Evolutionary conservation across 73 alveolate genomes (phyloP).

Genomic region (Paramecium octaurelia): DNA sequence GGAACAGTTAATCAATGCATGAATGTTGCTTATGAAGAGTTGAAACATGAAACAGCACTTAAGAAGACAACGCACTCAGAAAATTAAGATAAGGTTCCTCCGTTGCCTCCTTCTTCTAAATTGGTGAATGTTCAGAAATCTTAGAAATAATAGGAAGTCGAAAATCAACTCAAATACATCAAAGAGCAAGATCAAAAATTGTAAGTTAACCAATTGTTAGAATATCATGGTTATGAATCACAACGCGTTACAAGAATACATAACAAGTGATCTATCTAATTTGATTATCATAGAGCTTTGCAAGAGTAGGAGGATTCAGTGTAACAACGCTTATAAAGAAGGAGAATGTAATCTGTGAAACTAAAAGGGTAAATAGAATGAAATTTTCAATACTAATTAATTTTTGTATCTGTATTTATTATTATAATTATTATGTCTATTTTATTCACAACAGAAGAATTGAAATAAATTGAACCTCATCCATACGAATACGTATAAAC

Average conservation of each 20-base stretch:
- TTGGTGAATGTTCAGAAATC: background rate
- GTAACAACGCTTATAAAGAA: background rate
- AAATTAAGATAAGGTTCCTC: background rate
- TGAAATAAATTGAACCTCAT: slow-evolving; percentile 34
- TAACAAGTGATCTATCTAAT: background rate
- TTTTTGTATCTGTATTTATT: background rate
- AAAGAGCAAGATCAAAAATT: background rate
- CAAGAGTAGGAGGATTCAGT: background rate
- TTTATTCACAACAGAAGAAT: slow-evolving; percentile 36
- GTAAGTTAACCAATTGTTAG: background rate
- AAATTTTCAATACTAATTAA: background rate
- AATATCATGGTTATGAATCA: background rate
- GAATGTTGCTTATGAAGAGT: slow-evolving; percentile 22
- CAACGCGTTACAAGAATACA: background rate
- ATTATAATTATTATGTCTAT: background rate
- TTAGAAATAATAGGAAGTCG: background rate
- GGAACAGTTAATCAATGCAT: slow-evolving; percentile 34
- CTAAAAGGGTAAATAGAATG: background rate
- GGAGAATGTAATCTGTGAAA: slow-evolving; percentile 6
- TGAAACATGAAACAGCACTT: background rate
- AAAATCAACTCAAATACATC: background rate
- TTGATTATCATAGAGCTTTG: background rate
- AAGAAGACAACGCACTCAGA: background rate
- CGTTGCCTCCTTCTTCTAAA: background rate
- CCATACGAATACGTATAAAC: slow-evolving; percentile 5